These are phyloP conservation scores for Astrothelium macrocarpum DNA, from an alignment of 495 filamentous ascomycete species.

Conservation along the genomic window DNA sequence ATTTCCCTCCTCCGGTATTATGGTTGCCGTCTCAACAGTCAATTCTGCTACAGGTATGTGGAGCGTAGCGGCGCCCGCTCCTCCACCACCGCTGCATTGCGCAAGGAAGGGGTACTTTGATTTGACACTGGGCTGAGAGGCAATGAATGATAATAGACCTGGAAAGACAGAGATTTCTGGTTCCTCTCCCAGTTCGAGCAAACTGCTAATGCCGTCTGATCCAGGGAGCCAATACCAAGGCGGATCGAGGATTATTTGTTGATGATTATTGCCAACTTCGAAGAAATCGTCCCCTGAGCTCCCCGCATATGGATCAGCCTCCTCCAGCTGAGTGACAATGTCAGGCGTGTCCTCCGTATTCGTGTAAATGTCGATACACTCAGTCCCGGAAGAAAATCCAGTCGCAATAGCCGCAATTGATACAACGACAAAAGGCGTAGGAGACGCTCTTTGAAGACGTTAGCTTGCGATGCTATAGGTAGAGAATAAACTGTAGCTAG, in stretches of 20 bases:
- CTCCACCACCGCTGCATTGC: not conserved
- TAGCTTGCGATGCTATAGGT: not conserved
- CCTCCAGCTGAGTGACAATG: too few species aligned
- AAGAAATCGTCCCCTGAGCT: too few species aligned
- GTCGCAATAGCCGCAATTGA: not conserved
- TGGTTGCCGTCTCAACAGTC: not conserved
- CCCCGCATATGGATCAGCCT: too few species aligned
- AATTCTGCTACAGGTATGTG: not conserved
- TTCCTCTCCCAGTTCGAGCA: not conserved
- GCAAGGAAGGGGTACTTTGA: not conserved
- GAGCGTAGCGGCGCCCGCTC: not conserved
- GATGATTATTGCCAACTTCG: not conserved
- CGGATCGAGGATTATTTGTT: not conserved
- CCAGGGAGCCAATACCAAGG: not conserved
- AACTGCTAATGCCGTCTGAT: not conserved
- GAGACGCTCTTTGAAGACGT: not conserved
- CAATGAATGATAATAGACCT: not conserved
- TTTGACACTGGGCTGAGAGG: not conserved
- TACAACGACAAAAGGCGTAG: not conserved
- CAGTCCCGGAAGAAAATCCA: not conserved
- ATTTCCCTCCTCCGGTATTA: not conserved
- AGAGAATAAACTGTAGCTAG: not conserved
- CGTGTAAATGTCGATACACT: not conserved
- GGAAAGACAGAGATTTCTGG: not conserved
- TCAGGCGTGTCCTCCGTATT: not conserved